Evolutionary conservation across 1,284 basidiomycete species (phyloP).

Genomic region (Pholiota adiposa): DNA sequence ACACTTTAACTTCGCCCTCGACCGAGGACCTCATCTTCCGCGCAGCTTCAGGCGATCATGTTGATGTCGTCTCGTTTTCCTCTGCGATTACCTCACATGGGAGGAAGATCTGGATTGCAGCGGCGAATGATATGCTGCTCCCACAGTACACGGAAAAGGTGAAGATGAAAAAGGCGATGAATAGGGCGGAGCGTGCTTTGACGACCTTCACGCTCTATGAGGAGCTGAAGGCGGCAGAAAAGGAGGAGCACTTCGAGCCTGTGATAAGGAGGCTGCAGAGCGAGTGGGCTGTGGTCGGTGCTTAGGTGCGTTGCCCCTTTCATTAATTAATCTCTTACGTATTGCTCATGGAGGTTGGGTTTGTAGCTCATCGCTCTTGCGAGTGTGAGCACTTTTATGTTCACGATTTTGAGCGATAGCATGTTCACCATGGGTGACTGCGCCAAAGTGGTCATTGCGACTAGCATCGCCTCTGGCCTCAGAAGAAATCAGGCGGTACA

Average conservation of each 20-base stretch:
- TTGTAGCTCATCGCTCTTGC: constrained; percentile 55
- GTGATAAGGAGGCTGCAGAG: constrained; percentile 45
- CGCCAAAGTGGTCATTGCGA: constrained; percentile 52
- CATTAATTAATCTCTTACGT: neutral
- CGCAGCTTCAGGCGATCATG: constrained; percentile 1
- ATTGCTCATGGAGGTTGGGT: neutral
- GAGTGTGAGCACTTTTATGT: constrained; percentile 58
- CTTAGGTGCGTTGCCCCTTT: constrained; percentile 35
- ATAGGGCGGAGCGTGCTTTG: constrained; percentile 42
- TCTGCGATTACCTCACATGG: neutral
- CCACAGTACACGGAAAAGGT: constrained; percentile 47
- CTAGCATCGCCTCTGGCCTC: constrained; percentile 62
- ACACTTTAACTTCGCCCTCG: neutral
- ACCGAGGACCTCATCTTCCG: constrained; percentile 10
- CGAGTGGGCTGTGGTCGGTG: constrained; percentile 59
- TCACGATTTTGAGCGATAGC: constrained; percentile 58
- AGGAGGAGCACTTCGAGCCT: constrained; percentile 53
- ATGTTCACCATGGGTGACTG: constrained; percentile 50
- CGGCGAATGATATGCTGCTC: constrained; percentile 34
- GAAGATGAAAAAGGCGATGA: constrained; percentile 32
- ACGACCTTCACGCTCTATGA: constrained; percentile 58
- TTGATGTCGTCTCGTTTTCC: constrained; percentile 13
- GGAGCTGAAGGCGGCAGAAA: constrained; percentile 50
- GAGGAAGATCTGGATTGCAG: constrained; percentile 18
- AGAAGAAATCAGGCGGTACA: constrained; percentile 62